Conservation (phyloP, 2,329 filamentous ascomycete genomes). For the Penicillium sp. region DNA sequence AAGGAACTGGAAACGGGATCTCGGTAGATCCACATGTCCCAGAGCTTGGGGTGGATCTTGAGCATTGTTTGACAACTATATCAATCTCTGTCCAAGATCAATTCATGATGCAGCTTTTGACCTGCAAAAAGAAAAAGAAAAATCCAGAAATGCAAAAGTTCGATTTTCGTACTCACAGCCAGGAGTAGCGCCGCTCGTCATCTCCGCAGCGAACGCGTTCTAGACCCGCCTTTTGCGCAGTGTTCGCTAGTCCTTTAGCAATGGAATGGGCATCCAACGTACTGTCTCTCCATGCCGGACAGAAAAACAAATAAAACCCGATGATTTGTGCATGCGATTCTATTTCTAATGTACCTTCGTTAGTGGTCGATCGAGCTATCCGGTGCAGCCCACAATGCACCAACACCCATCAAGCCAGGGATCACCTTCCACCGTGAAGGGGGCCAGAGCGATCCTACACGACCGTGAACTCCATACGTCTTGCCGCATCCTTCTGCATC, state of each 20-base stretch:
- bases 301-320: neutral
- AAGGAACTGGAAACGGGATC: slow-evolving; percentile 22
- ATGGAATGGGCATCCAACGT: neutral
- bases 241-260: neutral
- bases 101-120: too few relatives aligned
- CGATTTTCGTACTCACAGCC: neutral
- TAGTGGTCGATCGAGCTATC: slow-evolving; percentile 9
- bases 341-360: neutral
- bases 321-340: neutral
- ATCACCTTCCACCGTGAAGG: slow-evolving; percentile 1
- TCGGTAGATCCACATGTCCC: slow-evolving; percentile 26
- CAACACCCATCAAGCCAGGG: neutral
- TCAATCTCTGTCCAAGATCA: neutral
- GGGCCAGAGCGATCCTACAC: neutral
- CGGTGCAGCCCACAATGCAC: slow-evolving; percentile 1
- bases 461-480: neutral
- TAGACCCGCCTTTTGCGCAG: neutral
- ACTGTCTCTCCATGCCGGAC: neutral
- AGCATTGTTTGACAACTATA: slow-evolving; percentile 7
- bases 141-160: neutral
- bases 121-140: neutral
- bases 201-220: neutral
- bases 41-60: slow-evolving; percentile 17
- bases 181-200: slow-evolving; percentile 1
- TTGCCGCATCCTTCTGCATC: neutral